Base-by-base conservation (phyloP, 2,329 filamentous ascomycete genomes). In the Colletotrichum cordylinicola region DNA sequence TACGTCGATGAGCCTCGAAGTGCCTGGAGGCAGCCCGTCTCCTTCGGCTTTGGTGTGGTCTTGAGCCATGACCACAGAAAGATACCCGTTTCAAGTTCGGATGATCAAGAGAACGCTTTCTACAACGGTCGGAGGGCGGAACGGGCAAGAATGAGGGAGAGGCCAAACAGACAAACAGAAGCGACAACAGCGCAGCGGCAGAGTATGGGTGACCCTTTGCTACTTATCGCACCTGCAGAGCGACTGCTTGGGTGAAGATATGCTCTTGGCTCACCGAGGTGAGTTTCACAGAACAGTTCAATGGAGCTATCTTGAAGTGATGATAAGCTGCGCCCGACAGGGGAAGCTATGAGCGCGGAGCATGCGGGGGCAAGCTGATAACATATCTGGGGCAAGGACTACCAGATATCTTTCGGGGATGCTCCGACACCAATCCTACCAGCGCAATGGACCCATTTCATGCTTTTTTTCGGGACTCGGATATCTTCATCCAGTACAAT, bases 1-100 rank as follows among this genome's bases (percentile, higher is more conserved):
- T 12, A 60, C 21, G 29, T 71, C 72, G 35, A 74, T 71, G n/a
- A 74, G 72, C n/a, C 67, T 64, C 3, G 72, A 29, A 13, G 72
- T 74, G 48, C 72, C 72, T 2, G 72, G 72, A 7, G 72, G 72
- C 2, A 74, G 15, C 3, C 6, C 35, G 8, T 66, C 29, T 8
- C 37, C 18, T 13, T 21, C 58, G 5, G 21, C 13, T 15, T 62
- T 56, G 5, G 10, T 16, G 67, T 21, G 58, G 13, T 18, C 15
- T 43, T 52, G 43, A 52, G 43, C 43, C 43, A 52, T 52, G 6
- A 12, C 0, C 43, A 0, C 43, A 21, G 1, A 52, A 0, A 21
- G 43, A 13, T 12, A 3, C 10, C 1, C 0, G 1, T 21, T 12
- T 1, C 9, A n/a, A n/a, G 39, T n/a, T 43, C 2, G 39, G 39